Percentiles rank a stretch among this genome's conserved stretches.
Evolutionary conservation across 2,329 filamentous ascomycete genomes (phyloP).

Genomic region (Xylaria sp.): DNA sequence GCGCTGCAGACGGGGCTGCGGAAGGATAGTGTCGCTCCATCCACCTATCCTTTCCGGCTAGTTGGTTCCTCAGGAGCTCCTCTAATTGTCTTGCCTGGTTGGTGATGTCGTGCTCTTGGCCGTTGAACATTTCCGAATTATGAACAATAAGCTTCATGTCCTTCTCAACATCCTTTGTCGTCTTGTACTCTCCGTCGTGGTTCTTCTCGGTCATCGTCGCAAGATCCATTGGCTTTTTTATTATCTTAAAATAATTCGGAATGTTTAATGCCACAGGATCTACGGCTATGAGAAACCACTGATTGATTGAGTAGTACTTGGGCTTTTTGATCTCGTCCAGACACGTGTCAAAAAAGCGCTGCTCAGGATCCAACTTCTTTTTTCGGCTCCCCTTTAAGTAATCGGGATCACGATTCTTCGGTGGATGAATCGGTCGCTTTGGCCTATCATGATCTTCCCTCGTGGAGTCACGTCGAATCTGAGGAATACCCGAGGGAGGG

Average conservation of each 20-base stretch:
- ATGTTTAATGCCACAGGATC: conserved; percentile 95
- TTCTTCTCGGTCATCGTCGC: conserved; percentile 83
- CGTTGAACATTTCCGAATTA: conserved; percentile 94
- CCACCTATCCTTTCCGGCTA: conserved; percentile 83
- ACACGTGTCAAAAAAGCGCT: conserved; percentile 88
- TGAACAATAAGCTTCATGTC: conserved; percentile 85
- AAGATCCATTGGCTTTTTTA: conserved; percentile 98
- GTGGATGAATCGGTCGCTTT: conserved; percentile 92
- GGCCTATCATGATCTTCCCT: conserved; percentile 81
- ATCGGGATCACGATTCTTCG: conserved; percentile 89
- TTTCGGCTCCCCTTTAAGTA: conserved; percentile 83
- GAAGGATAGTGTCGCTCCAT: conserved; percentile 75
- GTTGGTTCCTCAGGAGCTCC: conserved; percentile 77
- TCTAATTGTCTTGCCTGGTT: conserved; percentile 77
- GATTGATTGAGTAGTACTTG: conserved; percentile 74
- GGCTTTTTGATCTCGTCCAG: conserved; percentile 79
- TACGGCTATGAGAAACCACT: conserved; percentile 83
- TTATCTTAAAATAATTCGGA: conserved; percentile 89
- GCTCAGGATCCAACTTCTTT: conserved; percentile 88
- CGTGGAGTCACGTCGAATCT: conserved; percentile 86
- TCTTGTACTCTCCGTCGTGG: conserved; percentile 80
- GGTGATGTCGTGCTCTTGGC: conserved; percentile 76
- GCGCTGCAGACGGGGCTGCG: conserved; percentile 55
- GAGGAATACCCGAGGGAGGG: conserved; percentile 78
- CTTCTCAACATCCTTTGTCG: conserved; percentile 83